A percentile compares a stretch with the other conserved stretches of the same genome.
phyloP scores from a whole-genome alignment of 306 rosid genomes.

The Neltuma alba region DNA sequence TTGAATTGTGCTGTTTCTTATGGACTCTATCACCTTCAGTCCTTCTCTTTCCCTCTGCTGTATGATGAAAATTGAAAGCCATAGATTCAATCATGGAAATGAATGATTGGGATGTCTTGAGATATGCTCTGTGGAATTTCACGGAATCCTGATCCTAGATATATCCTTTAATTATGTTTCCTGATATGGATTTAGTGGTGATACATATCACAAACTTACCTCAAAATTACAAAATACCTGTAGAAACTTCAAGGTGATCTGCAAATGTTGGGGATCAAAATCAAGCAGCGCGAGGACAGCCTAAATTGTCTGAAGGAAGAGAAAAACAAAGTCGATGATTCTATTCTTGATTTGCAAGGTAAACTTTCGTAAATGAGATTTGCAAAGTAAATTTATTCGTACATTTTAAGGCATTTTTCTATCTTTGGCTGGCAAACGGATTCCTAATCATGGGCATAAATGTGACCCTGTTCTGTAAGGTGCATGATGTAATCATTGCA shows the following conservation, averaged over 20 bases:
- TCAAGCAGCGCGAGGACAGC: conserved; percentile 80
- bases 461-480: conserved; percentile 20
- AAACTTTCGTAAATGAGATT: conserved; percentile 34
- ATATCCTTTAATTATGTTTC: conserved; percentile 16
- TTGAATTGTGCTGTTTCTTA: not conserved
- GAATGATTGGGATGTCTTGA: not conserved
- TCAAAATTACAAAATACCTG: conserved; percentile 31
- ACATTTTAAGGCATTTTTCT: conserved; percentile 30
- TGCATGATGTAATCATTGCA: conserved; percentile 15
- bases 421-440: conserved; percentile 20
- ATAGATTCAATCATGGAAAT: not conserved
- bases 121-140: not conserved
- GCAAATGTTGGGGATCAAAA: conserved; percentile 62
- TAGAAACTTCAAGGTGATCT: conserved; percentile 89
- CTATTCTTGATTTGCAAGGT: conserved; percentile 84
- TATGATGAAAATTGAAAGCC: not conserved
- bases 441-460: conserved; percentile 19
- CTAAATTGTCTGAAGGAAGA: conserved; percentile 55
- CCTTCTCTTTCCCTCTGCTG: not conserved
- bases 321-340: conserved; percentile 65
- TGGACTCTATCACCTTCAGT: not conserved
- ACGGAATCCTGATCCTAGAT: not conserved
- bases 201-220: conserved; percentile 33
- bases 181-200: conserved; percentile 22
- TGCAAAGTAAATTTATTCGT: conserved; percentile 64